phyloP scores from a whole-genome alignment of 257 asterid species.

The Asclepias syriaca region DNA sequence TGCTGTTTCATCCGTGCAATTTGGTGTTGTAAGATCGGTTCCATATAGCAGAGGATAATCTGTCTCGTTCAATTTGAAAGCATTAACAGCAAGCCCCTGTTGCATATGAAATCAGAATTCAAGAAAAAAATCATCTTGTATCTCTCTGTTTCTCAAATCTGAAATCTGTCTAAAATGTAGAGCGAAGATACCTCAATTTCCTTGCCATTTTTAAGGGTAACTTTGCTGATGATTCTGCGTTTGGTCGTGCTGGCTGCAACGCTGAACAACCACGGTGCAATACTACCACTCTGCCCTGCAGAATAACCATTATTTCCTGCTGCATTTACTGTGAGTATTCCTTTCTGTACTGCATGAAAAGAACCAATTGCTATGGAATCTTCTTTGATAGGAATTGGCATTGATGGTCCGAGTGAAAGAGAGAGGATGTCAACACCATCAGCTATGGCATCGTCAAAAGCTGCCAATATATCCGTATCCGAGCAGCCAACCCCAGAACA shows the following conservation, averaged over 20 bases:
- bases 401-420: slow-evolving; percentile 20
- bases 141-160: too few relatives aligned
- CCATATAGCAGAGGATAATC: slow-evolving; percentile 21
- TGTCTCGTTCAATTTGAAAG: slow-evolving; percentile 17
- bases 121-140: background rate
- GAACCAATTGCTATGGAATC: slow-evolving; percentile 37
- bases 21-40: background rate
- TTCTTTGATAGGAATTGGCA: background rate
- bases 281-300: slow-evolving; percentile 9
- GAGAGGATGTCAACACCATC: slow-evolving; percentile 43
- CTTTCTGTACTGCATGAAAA: slow-evolving; percentile 29
- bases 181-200: slow-evolving; percentile 19
- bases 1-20: fast-evolving
- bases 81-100: slow-evolving; percentile 31
- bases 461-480: slow-evolving; percentile 19
- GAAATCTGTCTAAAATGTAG: too few relatives aligned
- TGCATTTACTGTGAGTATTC: slow-evolving; percentile 31
- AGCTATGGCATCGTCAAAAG: slow-evolving; percentile 47
- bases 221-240: slow-evolving; percentile 28
- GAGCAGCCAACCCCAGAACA: background rate
- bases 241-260: slow-evolving; percentile 37
- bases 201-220: slow-evolving; percentile 39
- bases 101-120: background rate
- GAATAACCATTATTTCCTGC: slow-evolving; percentile 30
- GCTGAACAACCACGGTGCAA: slow-evolving; percentile 41